Conservation (phyloP, 192 early-diverging fungal genomes). For the Chytriomyces sp. region DNA sequence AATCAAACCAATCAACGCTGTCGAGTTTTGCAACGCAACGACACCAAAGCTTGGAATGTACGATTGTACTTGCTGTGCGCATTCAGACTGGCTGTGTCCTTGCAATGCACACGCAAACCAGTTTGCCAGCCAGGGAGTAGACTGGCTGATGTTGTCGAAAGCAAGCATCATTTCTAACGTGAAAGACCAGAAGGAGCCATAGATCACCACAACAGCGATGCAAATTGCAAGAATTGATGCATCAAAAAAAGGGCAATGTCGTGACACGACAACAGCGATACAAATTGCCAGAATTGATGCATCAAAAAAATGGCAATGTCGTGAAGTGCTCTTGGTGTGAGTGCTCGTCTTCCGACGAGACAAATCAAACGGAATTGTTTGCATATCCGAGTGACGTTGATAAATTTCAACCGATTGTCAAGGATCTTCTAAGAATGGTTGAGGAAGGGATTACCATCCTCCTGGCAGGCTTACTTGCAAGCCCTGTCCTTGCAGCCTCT, state of each 20-base stretch:
- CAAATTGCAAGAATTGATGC: slow-evolving; percentile 9
- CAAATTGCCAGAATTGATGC: too few relatives aligned
- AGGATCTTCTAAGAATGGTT: too few relatives aligned
- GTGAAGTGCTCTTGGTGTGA: too few relatives aligned
- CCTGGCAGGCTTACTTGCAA: background rate
- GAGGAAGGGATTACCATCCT: background rate
- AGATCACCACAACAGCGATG: background rate
- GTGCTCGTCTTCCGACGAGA: too few relatives aligned
- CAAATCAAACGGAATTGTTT: too few relatives aligned
- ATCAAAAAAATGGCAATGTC: too few relatives aligned
- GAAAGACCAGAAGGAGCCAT: slow-evolving; percentile 13
- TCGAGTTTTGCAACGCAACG: background rate
- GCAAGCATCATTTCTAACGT: background rate
- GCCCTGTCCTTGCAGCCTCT: background rate
- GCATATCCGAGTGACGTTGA: too few relatives aligned
- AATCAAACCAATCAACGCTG: background rate
- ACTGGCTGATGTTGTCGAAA: background rate
- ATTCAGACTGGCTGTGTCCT: background rate
- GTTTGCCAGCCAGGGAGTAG: background rate
- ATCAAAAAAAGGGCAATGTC: too few relatives aligned
- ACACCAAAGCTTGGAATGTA: background rate
- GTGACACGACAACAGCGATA: too few relatives aligned
- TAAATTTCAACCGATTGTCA: too few relatives aligned
- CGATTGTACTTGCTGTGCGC: background rate
- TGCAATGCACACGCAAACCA: slow-evolving; percentile 5